Conservation (phyloP, 768 basidiomycete species). For the Kwoniella sp. region DNA sequence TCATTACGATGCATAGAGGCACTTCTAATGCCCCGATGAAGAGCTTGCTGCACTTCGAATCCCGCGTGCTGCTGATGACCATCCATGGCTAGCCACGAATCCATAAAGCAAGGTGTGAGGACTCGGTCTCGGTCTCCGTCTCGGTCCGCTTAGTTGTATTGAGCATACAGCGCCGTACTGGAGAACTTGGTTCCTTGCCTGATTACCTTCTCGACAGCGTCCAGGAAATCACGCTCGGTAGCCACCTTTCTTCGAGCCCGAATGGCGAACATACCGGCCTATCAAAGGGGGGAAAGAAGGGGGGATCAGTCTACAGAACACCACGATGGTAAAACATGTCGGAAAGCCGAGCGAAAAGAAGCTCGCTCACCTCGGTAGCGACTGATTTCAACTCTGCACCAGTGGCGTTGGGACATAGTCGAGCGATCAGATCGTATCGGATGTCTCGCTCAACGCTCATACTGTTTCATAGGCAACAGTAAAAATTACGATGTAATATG, state of each 20-base stretch:
- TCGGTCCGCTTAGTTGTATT: constrained; percentile 47
- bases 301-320: neutral
- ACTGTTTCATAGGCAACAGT: constrained; percentile 59
- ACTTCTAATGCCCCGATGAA: neutral
- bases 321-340: neutral
- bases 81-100: too few relatives aligned
- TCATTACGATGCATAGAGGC: neutral
- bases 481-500: neutral
- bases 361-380: constrained; percentile 77
- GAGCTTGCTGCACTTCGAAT: neutral
- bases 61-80: too few relatives aligned
- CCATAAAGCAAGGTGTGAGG: too few relatives aligned
- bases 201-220: constrained; percentile 97
- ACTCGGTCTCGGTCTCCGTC: too few relatives aligned
- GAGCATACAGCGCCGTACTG: constrained; percentile 66
- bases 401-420: constrained; percentile 95
- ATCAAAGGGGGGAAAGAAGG: constrained; percentile 8
- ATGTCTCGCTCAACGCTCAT: constrained; percentile 98
- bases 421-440: constrained; percentile 94
- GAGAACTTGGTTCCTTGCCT: constrained; percentile 98
- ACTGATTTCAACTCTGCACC: constrained; percentile 98
- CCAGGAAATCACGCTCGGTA: constrained; percentile 94
- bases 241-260: constrained; percentile 94
- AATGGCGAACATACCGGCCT: constrained; percentile 99
- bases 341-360: neutral